Evolutionary conservation across 129 eudicot species (phyloP).

Genomic region (Pittosporum tobira): DNA sequence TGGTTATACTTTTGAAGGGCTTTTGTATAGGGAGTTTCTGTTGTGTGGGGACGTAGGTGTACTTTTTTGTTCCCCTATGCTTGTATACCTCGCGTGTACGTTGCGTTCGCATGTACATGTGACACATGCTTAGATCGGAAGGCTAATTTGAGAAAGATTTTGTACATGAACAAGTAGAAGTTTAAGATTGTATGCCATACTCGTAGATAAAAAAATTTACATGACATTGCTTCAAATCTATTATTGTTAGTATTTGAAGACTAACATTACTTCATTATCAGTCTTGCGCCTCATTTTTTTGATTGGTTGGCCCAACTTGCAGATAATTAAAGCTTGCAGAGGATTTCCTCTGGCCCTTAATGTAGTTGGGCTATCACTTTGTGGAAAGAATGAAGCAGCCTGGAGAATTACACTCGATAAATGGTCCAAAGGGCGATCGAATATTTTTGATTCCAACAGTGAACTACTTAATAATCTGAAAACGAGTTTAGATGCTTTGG

Average conservation of each 20-base stretch:
- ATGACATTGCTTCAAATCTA: not conserved
- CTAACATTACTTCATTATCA: too few relatives aligned
- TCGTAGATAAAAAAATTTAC: not conserved
- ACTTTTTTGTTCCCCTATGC: too few relatives aligned
- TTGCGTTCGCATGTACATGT: too few relatives aligned
- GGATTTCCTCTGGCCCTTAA: constrained; percentile 55
- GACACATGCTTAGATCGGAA: too few relatives aligned
- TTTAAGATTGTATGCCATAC: too few relatives aligned
- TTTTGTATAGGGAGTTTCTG: too few relatives aligned
- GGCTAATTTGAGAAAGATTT: not conserved
- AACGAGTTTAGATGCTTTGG: constrained; percentile 29
- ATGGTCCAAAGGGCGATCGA: constrained; percentile 34
- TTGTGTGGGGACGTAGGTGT: too few relatives aligned
- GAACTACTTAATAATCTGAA: constrained; percentile 21
- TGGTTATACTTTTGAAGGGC: too few relatives aligned
- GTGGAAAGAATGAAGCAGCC: constrained; percentile 19
- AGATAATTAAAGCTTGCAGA: constrained; percentile 45
- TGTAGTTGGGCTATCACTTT: constrained; percentile 38
- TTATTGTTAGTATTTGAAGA: not conserved
- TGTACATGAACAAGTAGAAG: not conserved
- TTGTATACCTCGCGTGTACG: too few relatives aligned
- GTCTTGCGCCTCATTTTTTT: not conserved
- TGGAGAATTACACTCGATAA: constrained; percentile 31
- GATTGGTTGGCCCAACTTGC: not conserved
- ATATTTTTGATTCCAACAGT: constrained; percentile 27